Conservation (phyloP, 352 stramenopile genomes). For the Pythium aphanidermatum region DNA sequence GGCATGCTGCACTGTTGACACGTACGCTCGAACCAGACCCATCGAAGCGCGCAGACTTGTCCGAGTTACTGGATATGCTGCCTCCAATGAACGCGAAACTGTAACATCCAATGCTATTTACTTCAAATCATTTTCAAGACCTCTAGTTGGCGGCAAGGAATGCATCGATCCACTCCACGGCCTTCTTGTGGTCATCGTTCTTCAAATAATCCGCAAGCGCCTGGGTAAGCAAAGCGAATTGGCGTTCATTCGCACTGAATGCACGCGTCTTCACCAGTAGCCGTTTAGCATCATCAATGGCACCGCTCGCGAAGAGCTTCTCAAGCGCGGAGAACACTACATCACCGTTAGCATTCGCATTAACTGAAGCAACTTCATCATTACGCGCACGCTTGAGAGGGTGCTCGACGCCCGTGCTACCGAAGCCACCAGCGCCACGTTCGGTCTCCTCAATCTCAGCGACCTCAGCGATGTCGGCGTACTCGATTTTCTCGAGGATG, state of each 20-base stretch:
- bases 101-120: slow-evolving; percentile 21
- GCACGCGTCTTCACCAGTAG: slow-evolving; percentile 45
- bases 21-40: slow-evolving; percentile 40
- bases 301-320: slow-evolving; percentile 35
- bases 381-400: slow-evolving; percentile 45
- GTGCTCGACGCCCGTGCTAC: slow-evolving; percentile 88
- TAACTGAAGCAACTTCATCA: neutral
- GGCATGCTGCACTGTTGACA: slow-evolving; percentile 32
- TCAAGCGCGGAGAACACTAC: slow-evolving; percentile 38
- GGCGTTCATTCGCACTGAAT: slow-evolving; percentile 43
- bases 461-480: slow-evolving; percentile 88
- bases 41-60: slow-evolving; percentile 30
- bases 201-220: slow-evolving; percentile 37
- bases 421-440: slow-evolving; percentile 94
- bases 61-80: slow-evolving; percentile 34
- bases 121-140: slow-evolving; percentile 2
- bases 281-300: slow-evolving; percentile 47
- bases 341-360: neutral
- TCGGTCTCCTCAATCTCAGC: slow-evolving; percentile 94
- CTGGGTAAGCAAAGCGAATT: slow-evolving; percentile 49
- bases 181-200: slow-evolving; percentile 33
- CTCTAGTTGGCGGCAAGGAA: slow-evolving; percentile 33
- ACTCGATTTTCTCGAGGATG: slow-evolving; percentile 95
- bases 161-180: slow-evolving; percentile 64
- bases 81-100: slow-evolving; percentile 36